Conservation (phyloP, 177 flowering plant species). For the Tripterygium wilfordii region DNA sequence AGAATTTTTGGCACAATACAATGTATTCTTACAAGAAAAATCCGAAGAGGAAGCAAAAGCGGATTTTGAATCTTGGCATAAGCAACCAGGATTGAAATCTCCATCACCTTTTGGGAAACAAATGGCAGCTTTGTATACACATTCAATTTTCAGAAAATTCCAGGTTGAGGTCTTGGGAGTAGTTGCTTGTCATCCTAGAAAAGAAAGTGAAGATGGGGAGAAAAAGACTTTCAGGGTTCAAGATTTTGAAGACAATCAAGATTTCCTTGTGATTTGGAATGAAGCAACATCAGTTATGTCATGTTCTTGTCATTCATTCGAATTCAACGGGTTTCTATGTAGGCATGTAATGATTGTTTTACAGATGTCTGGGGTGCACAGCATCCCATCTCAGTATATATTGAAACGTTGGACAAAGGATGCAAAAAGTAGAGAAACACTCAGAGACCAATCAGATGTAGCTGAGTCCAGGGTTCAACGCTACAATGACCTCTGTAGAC, state of each 20-base stretch:
- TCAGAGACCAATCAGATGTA: constrained; percentile 2
- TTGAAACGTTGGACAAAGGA: constrained; percentile 29
- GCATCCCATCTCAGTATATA: constrained; percentile 25
- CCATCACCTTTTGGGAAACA: constrained; percentile 36
- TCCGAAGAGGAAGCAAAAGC: constrained; percentile 31
- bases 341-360: constrained; percentile 31
- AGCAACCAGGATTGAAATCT: constrained; percentile 28
- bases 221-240: constrained; percentile 22
- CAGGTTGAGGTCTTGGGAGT: constrained; percentile 34
- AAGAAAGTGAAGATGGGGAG: constrained; percentile 22
- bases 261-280: constrained; percentile 25
- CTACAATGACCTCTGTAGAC: constrained; percentile 19
- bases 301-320: constrained; percentile 28
- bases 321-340: constrained; percentile 31
- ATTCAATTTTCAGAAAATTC: constrained; percentile 29
- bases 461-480: constrained; percentile 20
- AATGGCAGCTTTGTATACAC: constrained; percentile 26
- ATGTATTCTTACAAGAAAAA: constrained; percentile 15
- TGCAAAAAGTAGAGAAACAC: constrained; percentile 16
- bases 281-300: constrained; percentile 15
- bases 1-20: constrained; percentile 24
- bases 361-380: constrained; percentile 25
- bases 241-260: constrained; percentile 28
- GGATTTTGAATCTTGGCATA: constrained; percentile 31
- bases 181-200: constrained; percentile 29